A percentile compares a stretch with the other conserved stretches of the same genome.
phyloP scores from a whole-genome alignment of 2,329 filamentous ascomycete species.

The Ophiostoma fasciatum region DNA sequence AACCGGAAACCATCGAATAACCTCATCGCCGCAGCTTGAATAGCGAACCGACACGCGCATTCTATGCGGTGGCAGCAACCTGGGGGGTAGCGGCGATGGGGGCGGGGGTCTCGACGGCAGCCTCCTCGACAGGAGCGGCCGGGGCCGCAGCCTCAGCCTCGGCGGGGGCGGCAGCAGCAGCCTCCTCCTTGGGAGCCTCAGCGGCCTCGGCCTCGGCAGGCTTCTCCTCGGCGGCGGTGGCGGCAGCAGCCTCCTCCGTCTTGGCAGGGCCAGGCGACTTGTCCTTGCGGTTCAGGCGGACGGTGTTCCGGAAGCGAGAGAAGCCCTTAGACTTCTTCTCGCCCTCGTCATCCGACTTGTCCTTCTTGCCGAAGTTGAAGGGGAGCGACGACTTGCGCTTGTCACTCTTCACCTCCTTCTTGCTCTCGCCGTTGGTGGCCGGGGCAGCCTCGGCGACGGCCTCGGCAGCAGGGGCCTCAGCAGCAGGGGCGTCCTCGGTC shows the following conservation, averaged over 20 bases:
- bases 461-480: slow-evolving; percentile 17
- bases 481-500: slow-evolving; percentile 35
- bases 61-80: slow-evolving; percentile 38
- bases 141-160: slow-evolving; percentile 23
- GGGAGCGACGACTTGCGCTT: slow-evolving; percentile 71
- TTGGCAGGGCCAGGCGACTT: slow-evolving; percentile 32
- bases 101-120: slow-evolving; percentile 19
- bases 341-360: slow-evolving; percentile 51
- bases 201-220: slow-evolving; percentile 18
- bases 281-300: slow-evolving; percentile 31
- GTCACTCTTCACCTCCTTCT: slow-evolving; percentile 50
- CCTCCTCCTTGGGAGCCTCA: slow-evolving; percentile 17
- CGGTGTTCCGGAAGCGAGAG: slow-evolving; percentile 45
- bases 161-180: slow-evolving; percentile 15
- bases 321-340: slow-evolving; percentile 43
- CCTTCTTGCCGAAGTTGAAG: slow-evolving; percentile 68
- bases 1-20: slow-evolving; percentile 11
- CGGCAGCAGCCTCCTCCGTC: slow-evolving; percentile 21
- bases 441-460: slow-evolving; percentile 26
- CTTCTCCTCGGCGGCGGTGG: slow-evolving; percentile 18
- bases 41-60: slow-evolving; percentile 5
- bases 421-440: slow-evolving; percentile 36
- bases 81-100: slow-evolving; percentile 26
- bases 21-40: slow-evolving; percentile 11
- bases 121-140: slow-evolving; percentile 22